These are phyloP conservation scores for Agrocybe praecox DNA, from an alignment of 768 basidiomycete species.

Conservation along the genomic window DNA sequence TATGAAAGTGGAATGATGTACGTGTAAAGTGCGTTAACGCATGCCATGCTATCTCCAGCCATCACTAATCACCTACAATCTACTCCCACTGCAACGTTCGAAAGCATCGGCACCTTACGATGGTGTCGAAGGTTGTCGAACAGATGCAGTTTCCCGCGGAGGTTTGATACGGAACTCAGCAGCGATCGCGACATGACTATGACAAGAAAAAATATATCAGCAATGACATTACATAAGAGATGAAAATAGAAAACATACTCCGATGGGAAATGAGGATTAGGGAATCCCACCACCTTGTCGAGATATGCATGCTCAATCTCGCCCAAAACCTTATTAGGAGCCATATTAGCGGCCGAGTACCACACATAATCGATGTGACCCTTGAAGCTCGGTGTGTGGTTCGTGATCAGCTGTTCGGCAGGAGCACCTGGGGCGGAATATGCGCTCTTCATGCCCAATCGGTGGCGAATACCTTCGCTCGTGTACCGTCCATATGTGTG, in stretches of 20 bases:
- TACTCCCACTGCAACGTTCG: conserved; percentile 4
- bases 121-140: conserved; percentile 10
- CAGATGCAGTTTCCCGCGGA: conserved; percentile 45
- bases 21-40: neutral
- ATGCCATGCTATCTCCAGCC: neutral
- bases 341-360: conserved; percentile 76
- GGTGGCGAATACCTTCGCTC: conserved; percentile 82
- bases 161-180: conserved; percentile 82
- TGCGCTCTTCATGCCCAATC: conserved; percentile 81
- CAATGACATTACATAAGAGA: conserved; percentile 49
- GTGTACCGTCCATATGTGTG: conserved; percentile 94
- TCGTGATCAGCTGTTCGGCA: conserved; percentile 71
- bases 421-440: conserved; percentile 53
- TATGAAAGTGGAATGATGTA: conserved; percentile 1
- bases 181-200: conserved; percentile 72
- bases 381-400: conserved; percentile 86
- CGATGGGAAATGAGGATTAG: conserved; percentile 94
- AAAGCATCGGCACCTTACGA: conserved; percentile 3
- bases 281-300: conserved; percentile 93
- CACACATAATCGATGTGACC: conserved; percentile 94
- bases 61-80: neutral
- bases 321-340: conserved; percentile 82
- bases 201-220: conserved; percentile 8
- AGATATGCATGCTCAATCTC: conserved; percentile 86
- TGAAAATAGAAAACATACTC: conserved; percentile 64